A percentile compares a stretch with the other conserved stretches of the same genome.
Evolutionary conservation across 1,284 basidiomycete genomes (phyloP).

Genomic region (Naganishia sp.): DNA sequence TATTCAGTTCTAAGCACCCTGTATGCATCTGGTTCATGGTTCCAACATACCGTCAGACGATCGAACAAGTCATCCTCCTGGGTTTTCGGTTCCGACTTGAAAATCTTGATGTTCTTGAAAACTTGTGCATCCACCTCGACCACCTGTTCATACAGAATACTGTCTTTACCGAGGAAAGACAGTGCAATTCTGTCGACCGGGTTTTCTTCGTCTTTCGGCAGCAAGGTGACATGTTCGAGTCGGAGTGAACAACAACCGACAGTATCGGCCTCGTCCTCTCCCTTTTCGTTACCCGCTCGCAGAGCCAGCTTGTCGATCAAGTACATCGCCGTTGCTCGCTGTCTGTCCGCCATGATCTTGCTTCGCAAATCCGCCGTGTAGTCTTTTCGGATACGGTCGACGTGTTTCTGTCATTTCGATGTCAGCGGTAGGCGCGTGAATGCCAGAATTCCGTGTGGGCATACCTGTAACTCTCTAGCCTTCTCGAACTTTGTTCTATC

Average conservation of each 20-base stretch:
- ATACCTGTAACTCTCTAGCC: slow-evolving; percentile 86
- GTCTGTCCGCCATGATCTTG: slow-evolving; percentile 88
- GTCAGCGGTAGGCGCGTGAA: background rate
- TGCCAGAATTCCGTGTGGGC: slow-evolving; percentile 33
- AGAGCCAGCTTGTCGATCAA: slow-evolving; percentile 93
- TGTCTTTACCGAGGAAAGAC: slow-evolving; percentile 97
- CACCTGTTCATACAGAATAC: slow-evolving; percentile 90
- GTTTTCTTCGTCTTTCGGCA: slow-evolving; percentile 65
- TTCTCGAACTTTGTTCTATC: slow-evolving; percentile 97
- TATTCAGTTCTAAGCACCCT: background rate
- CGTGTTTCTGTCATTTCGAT: slow-evolving; percentile 65
- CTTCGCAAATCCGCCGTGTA: slow-evolving; percentile 80
- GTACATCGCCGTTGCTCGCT: slow-evolving; percentile 94
- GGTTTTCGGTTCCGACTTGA: slow-evolving; percentile 84
- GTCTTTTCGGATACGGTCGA: slow-evolving; percentile 83
- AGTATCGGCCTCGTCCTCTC: slow-evolving; percentile 95
- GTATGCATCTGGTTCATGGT: slow-evolving; percentile 10
- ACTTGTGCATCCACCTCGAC: slow-evolving; percentile 83
- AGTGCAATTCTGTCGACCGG: slow-evolving; percentile 64
- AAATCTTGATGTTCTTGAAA: slow-evolving; percentile 86
- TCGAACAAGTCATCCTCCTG: slow-evolving; percentile 91
- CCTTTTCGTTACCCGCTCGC: slow-evolving; percentile 97
- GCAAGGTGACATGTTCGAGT: slow-evolving; percentile 89
- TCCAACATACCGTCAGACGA: slow-evolving; percentile 75
- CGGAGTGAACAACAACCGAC: slow-evolving; percentile 95